phyloP scores from a whole-genome alignment of 2,329 filamentous ascomycete genomes.

The Colletotrichum sp. region DNA sequence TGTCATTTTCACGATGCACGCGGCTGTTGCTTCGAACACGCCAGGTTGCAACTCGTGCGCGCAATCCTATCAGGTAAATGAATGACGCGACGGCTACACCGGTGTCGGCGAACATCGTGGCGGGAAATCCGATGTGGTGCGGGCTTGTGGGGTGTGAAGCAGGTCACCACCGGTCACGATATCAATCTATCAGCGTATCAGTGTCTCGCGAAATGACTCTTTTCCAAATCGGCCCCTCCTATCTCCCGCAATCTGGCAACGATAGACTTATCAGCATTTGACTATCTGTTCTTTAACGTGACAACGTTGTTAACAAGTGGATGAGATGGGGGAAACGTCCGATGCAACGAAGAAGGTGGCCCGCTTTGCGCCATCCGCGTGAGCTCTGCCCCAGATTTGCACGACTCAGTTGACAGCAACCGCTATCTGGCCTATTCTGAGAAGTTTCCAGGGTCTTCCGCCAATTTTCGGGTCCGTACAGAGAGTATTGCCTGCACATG shows the following conservation, averaged over 20 bases:
- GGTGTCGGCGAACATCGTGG: background rate
- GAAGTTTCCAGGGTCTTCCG: background rate
- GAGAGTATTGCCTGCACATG: background rate
- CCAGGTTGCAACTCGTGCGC: background rate
- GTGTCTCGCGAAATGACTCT: background rate
- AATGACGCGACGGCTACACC: background rate
- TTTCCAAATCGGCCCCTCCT: background rate
- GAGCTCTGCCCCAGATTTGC: background rate
- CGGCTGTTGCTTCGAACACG: background rate
- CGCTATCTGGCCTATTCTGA: background rate
- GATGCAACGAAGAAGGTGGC: background rate
- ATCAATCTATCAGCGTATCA: background rate
- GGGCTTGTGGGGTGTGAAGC: background rate
- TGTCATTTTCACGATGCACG: background rate
- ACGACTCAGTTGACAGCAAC: background rate
- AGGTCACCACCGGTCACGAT: background rate
- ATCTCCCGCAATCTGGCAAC: background rate
- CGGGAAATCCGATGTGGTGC: background rate
- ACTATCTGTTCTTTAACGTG: background rate
- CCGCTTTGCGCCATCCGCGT: background rate
- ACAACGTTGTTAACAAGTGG: background rate
- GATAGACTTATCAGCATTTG: background rate
- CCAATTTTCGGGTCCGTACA: background rate
- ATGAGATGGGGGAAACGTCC: background rate
- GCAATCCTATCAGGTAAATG: background rate